These are phyloP conservation scores for Rhodotorula glutinis DNA, from an alignment of 1,284 basidiomycete genomes.

Conservation along the genomic window DNA sequence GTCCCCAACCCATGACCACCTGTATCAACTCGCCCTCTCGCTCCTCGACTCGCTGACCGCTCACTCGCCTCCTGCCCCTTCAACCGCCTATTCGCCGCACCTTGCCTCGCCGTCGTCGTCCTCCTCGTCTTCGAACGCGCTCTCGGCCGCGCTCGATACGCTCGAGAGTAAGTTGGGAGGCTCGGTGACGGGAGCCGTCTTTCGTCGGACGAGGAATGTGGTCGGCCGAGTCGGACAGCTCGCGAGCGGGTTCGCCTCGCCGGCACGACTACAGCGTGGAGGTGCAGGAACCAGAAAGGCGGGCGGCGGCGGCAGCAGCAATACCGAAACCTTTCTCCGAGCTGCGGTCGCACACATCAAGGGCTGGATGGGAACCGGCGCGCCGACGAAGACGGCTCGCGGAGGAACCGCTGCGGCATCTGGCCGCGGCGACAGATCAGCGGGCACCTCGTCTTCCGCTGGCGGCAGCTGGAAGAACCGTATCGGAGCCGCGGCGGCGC, in stretches of 20 bases:
- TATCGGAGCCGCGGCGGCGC: not conserved
- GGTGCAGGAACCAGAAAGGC: no score
- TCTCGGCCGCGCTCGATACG: constrained; percentile 25
- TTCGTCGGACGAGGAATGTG: not conserved
- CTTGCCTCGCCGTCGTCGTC: not conserved
- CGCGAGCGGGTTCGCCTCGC: not conserved
- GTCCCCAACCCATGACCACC: not conserved
- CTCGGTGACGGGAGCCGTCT: not conserved
- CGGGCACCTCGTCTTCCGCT: not conserved
- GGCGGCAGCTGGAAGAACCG: constrained; percentile 14
- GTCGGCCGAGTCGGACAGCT: not conserved
- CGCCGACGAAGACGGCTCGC: no score
- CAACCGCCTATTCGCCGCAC: constrained; percentile 15
- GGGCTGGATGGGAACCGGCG: no score
- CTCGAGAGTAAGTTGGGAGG: constrained; percentile 13
- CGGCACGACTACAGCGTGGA: no score
- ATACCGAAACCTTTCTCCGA: not conserved
- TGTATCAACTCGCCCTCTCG: constrained; percentile 19
- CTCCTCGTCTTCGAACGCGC: no score
- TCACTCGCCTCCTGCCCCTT: constrained; percentile 6
- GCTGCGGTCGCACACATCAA: no score
- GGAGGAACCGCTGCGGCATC: no score
- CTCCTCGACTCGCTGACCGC: constrained; percentile 22
- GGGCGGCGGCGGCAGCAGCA: constrained; percentile 2
- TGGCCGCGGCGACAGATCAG: no score